Conservation (phyloP, 2,329 filamentous ascomycete genomes). For the Cladorrhinum sp. region DNA sequence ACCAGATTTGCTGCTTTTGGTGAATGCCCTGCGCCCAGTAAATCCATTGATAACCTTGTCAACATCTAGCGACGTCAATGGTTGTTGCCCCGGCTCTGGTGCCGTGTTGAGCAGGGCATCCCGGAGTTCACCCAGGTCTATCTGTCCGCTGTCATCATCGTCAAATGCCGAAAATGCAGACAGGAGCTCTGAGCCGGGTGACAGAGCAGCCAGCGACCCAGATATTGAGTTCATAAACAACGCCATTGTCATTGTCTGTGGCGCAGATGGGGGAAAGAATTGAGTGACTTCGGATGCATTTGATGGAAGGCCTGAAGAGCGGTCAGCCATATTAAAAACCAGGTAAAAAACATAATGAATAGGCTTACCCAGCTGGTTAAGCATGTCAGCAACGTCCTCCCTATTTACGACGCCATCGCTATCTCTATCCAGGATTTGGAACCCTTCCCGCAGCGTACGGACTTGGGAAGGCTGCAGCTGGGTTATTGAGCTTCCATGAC, state of each 20-base stretch:
- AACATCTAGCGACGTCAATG: constrained; percentile 69
- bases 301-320: constrained; percentile 64
- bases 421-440: constrained; percentile 87
- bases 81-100: constrained; percentile 66
- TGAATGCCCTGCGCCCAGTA: constrained; percentile 78
- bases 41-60: constrained; percentile 87
- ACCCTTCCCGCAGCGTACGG: constrained; percentile 84
- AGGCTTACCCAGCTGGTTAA: constrained; percentile 71
- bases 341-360: neutral
- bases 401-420: constrained; percentile 79
- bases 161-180: constrained; percentile 95
- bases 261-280: constrained; percentile 74
- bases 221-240: constrained; percentile 83
- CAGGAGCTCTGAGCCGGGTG: constrained; percentile 73
- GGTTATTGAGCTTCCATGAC: constrained; percentile 54
- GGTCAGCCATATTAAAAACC: constrained; percentile 1
- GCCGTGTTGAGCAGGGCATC: constrained; percentile 80
- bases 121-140: constrained; percentile 77
- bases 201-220: constrained; percentile 68
- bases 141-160: constrained; percentile 89
- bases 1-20: constrained; percentile 49
- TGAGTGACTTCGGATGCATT: constrained; percentile 66
- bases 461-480: constrained; percentile 79
- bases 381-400: constrained; percentile 83
- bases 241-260: constrained; percentile 76